A percentile compares a stretch with the other conserved stretches of the same genome.
Conservation (phyloP, 345 rosid genomes). For the Barbarea vulgaris region DNA sequence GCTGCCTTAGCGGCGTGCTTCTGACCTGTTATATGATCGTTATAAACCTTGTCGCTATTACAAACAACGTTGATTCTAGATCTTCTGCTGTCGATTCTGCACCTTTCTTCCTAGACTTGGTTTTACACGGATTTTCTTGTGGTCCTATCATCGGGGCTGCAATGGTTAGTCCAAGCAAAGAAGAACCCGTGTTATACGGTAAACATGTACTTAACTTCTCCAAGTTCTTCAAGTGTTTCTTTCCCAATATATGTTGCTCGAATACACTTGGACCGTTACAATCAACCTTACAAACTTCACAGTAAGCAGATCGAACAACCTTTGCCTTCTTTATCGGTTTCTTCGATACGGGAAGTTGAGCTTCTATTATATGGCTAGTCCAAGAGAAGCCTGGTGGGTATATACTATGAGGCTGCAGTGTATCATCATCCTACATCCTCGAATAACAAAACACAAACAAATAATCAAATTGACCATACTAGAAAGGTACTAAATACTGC, state of each 20-base stretch:
- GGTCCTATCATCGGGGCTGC: conserved; percentile 40
- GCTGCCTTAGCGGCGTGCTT: conserved; percentile 47
- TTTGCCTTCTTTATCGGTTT: conserved; percentile 34
- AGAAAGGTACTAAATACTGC: background rate
- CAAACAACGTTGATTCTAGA: conserved; percentile 52
- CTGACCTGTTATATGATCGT: conserved; percentile 45
- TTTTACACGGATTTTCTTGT: conserved; percentile 34
- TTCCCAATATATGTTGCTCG: conserved; percentile 44
- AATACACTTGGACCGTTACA: conserved; percentile 40
- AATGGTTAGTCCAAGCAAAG: conserved; percentile 20
- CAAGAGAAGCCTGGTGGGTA: conserved; percentile 22
- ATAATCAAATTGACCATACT: background rate
- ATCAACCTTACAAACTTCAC: conserved; percentile 39
- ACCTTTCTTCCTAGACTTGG: conserved; percentile 38
- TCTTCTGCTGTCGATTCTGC: conserved; percentile 21
- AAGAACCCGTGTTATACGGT: background rate
- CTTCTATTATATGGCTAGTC: conserved; percentile 26
- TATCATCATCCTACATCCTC: conserved; percentile 19
- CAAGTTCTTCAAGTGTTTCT: conserved; percentile 45
- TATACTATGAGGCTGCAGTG: conserved; percentile 25
- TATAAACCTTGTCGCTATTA: conserved; percentile 52
- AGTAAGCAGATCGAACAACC: conserved; percentile 29
- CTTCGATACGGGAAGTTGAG: conserved; percentile 27
- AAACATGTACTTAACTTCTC: conserved; percentile 28
- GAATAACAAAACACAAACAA: background rate